Evolutionary conservation across 495 filamentous ascomycete species (phyloP).

Genomic region (Patellaria atrata): DNA sequence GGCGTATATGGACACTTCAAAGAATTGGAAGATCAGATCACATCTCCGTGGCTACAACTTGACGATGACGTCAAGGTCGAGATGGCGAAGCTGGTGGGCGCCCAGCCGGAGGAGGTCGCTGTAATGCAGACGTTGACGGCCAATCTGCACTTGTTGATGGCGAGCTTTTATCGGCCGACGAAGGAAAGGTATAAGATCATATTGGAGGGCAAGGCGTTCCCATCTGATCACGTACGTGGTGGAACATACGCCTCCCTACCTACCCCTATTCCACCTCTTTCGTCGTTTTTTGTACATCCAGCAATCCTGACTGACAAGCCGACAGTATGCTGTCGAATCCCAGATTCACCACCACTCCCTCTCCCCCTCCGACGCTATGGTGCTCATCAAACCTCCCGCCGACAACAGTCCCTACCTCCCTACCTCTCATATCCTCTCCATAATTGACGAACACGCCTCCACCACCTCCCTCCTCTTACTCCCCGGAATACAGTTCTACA

Average conservation of each 20-base stretch:
- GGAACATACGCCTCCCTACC: not conserved
- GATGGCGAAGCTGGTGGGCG: conserved; percentile 81
- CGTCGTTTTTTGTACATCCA: no score
- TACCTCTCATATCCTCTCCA: conserved; percentile 57
- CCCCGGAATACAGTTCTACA: conserved; percentile 90
- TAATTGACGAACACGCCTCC: conserved; percentile 62
- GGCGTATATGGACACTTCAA: conserved; percentile 92
- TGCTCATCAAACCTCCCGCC: conserved; percentile 55
- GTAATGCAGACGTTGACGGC: conserved; percentile 89
- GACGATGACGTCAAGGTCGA: conserved; percentile 56
- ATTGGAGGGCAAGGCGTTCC: conserved; percentile 86
- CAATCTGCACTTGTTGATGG: conserved; percentile 83
- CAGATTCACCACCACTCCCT: conserved; percentile 74
- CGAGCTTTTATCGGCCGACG: conserved; percentile 76
- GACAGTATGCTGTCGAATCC: conserved; percentile 73
- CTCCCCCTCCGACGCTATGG: conserved; percentile 55
- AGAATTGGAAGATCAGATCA: conserved; percentile 55
- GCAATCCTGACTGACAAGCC: conserved; percentile 6
- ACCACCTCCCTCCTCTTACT: conserved; percentile 70
- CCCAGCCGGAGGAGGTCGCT: conserved; percentile 62
- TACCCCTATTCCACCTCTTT: no score
- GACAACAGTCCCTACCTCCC: conserved; percentile 38
- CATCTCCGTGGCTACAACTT: conserved; percentile 69
- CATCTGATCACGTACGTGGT: conserved; percentile 73
- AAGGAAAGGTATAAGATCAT: conserved; percentile 74